Evolutionary conservation across 164 flowering plant genomes (phyloP), one percentile per base, ranked within the genome.

Genomic region (Dillenia turbinata): DNA sequence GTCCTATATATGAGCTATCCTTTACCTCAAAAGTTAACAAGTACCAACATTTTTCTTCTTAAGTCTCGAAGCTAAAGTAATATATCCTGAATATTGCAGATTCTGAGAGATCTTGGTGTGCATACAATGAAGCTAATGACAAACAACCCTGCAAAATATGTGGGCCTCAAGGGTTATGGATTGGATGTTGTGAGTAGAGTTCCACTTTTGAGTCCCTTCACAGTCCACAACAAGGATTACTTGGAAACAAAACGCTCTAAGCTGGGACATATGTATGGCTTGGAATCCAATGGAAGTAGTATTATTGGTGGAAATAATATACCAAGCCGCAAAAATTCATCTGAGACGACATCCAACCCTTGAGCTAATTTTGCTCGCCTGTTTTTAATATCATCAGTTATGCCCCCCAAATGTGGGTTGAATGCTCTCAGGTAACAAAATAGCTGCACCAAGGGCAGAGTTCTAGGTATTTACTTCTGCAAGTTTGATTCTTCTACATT

Each of bases 91-190:
- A 19, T 16, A 13, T 61, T 84, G 82, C 90, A 91, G 97, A 92
- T 95, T 1, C 70, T 95, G n/a, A 75, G 92, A 63, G 97, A 90
- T 67, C 76, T 95, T 44, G 97, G 99, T 52, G 94, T 95, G 22
- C 70, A 85, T 40, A 88, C 97, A 5, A 87, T 95, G 97, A 86
- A 80, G 81, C 68, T 92, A 69, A 86, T 95, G 97, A 90, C 97
- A n/a, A 95, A 95, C 79, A 95, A 92, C 67, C 99, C 97, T 12
- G 77, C 97, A 8, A 95, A 92, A 76, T 94, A 86, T 53, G 15
- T 66, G 11, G 97, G 97, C 61, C 86, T 95, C 24, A 88, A 88
- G 79, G 99, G 97, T 54, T 92, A 95, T 64, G 97, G 99, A 22
- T 73, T 95, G 77, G 66, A 85, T 13, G 75, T 92, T 56, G 66